Evolutionary conservation across 768 basidiomycete species (phyloP).

Genomic region (Daedaleopsis sinensis): DNA sequence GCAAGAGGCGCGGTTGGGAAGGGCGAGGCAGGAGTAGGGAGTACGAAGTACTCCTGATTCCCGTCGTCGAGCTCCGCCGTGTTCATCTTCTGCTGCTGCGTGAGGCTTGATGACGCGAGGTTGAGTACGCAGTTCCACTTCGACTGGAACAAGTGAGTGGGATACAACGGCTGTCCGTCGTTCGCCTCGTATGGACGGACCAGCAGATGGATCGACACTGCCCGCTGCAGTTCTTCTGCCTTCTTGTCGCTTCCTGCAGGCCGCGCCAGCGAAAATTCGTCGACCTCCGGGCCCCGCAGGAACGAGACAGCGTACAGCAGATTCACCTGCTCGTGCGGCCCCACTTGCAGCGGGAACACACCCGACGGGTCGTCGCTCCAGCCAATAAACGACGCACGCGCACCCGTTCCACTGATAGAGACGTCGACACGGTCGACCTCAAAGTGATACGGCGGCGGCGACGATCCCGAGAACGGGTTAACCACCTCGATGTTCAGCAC

Average conservation of each 20-base stretch:
- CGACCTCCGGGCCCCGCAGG: conserved; percentile 62
- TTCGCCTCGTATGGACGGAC: conserved; percentile 64
- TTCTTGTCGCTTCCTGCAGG: conserved; percentile 17
- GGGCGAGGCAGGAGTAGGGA: conserved; percentile 69
- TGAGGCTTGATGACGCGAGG: conserved; percentile 45
- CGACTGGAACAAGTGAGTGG: conserved; percentile 77
- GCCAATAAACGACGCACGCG: conserved; percentile 49
- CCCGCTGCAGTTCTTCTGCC: conserved; percentile 59
- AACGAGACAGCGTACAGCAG: conserved; percentile 90
- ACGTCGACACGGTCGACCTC: conserved; percentile 78
- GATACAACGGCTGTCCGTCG: conserved; percentile 44
- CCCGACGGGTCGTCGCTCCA: conserved; percentile 48
- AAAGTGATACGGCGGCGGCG: conserved; percentile 57
- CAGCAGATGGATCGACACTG: conserved; percentile 78
- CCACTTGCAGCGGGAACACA: conserved; percentile 75
- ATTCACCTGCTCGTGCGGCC: conserved; percentile 80
- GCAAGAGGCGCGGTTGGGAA: conserved; percentile 50
- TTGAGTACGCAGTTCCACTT: conserved; percentile 92
- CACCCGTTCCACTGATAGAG: conserved; percentile 68
- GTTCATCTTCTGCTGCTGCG: conserved; percentile 29
- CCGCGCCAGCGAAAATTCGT: conserved; percentile 37
- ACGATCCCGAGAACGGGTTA: conserved; percentile 51
- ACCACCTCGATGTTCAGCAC: conserved; percentile 92
- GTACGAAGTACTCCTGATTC: conserved; percentile 10
- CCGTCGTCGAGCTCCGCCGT: conserved; percentile 10